A percentile compares a stretch with the other conserved stretches of the same genome.
Evolutionary conservation across 345 rosid species (phyloP).

Genomic region (Pseudoturritis turrita): DNA sequence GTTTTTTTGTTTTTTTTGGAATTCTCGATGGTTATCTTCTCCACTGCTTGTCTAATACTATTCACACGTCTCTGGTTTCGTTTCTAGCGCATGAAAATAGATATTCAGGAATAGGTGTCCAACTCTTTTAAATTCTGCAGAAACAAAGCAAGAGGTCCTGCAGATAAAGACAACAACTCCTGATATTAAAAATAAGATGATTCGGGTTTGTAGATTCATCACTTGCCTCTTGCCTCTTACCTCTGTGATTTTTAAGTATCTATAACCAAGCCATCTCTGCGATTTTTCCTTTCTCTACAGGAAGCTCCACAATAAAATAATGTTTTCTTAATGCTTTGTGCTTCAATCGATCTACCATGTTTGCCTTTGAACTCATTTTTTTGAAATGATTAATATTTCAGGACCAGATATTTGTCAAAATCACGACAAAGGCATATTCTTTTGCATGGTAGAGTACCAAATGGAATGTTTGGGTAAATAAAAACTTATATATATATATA

Average conservation of each 20-base stretch:
- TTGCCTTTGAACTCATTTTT: background rate
- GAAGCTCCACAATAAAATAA: conserved; percentile 71
- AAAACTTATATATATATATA: too few species aligned
- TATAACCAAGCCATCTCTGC: too few species aligned
- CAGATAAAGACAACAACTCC: conserved; percentile 73
- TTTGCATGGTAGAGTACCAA: conserved; percentile 77
- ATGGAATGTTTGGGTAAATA: conserved; percentile 23
- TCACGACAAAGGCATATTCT: conserved; percentile 81
- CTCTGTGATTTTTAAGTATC: background rate
- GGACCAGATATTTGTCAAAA: conserved; percentile 86
- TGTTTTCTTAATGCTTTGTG: conserved; percentile 76
- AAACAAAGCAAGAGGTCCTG: conserved; percentile 60
- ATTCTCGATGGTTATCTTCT: too few species aligned
- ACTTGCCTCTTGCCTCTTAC: background rate
- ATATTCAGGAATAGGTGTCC: conserved; percentile 3
- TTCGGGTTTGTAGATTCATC: conserved; percentile 42
- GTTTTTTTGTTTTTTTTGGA: too few species aligned
- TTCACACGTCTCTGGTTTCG: background rate
- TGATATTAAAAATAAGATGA: conserved; percentile 82
- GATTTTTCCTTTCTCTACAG: conserved; percentile 33
- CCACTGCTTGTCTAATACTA: too few species aligned
- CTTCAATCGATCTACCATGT: conserved; percentile 42
- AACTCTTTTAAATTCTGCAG: conserved; percentile 35
- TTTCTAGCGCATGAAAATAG: background rate
- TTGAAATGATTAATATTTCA: conserved; percentile 18